Base-by-base conservation (phyloP, 108 stramenopile species). In the Epipyxis sp. region DNA sequence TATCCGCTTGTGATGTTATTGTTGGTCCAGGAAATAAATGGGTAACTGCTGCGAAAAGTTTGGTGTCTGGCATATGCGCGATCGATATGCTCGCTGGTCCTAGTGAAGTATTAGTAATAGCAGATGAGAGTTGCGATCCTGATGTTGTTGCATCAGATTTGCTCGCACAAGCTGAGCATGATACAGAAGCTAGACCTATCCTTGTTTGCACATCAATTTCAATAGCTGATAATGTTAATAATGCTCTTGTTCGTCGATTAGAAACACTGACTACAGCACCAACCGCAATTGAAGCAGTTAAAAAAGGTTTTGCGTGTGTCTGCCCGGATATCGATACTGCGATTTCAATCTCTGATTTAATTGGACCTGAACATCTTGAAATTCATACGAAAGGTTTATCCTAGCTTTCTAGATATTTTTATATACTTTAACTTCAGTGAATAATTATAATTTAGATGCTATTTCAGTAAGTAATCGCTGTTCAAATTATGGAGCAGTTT, bases 71-170 rank as follows among this genome's bases (percentile, higher is more conserved):
- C 61, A 81, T 90, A 59, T 95, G 95, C 77, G 95, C 92, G 20
- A 99, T 99, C 81, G 98, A 99, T 87, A 99, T 99, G 98, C 84
- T 99, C 59, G 98, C 98, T 1, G 98, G 98, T 34, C 98, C 98
- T 0, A 91, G 91, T 29, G 98, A 99, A 83, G 96, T 97, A 1
- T 84, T 99, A 78, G 98, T 97, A 1, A 92, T 97, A 82, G 94
- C 93, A 44, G 98, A 99, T 84, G 83, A 87, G 1, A 92, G 92
- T 0, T 95, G 96, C 32, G 86, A 95, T 83, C 80, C 93, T 0
- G 88, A 87, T 40, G 85, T 94, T n/a, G 93, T 99, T 0, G 98
- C 98, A 0, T 94, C 98, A 0, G 98, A 99, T 86, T 85, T 99
- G 69, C 93, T 99, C 69, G 98, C 96, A 0, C 98, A 98, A 69